Conservation (phyloP, 192 early-diverging fungal species). For the Coemansia sp. region DNA sequence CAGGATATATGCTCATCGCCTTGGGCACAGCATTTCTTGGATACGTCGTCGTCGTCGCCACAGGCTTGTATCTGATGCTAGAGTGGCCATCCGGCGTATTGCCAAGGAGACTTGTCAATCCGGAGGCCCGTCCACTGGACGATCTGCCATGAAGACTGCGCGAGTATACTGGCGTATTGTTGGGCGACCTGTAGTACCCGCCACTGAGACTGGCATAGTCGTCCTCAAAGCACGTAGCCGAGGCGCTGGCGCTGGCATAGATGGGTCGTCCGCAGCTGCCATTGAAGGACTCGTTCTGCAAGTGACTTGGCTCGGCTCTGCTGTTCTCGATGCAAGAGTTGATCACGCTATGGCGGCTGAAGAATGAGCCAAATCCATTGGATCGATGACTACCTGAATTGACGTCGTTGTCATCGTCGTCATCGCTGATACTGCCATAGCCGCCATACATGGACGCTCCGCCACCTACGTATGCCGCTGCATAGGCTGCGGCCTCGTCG, state of each 20-base stretch:
- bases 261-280: neutral
- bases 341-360: constrained; percentile 2
- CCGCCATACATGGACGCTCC: constrained; percentile 28
- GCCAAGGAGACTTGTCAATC: constrained; percentile 3
- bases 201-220: constrained; percentile 3
- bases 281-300: neutral
- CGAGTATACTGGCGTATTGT: constrained; percentile 25
- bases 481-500: constrained; percentile 40
- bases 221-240: constrained; percentile 7
- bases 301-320: neutral
- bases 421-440: constrained; percentile 36
- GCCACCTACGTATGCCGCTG: constrained; percentile 38
- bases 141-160: constrained; percentile 14
- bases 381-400: constrained; percentile 6
- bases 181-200: constrained; percentile 23
- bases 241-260: neutral
- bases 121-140: neutral
- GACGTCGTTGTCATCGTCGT: constrained; percentile 16
- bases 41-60: neutral
- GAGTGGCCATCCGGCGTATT: constrained; percentile 16
- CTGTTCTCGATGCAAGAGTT: neutral
- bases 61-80: constrained; percentile 20
- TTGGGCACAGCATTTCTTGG: constrained; percentile 6
- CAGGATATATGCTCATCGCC: neutral
- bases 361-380: constrained; percentile 5